Base-by-base conservation (phyloP, 768 basidiomycete species). In the Cystoderma amianthinum region DNA sequence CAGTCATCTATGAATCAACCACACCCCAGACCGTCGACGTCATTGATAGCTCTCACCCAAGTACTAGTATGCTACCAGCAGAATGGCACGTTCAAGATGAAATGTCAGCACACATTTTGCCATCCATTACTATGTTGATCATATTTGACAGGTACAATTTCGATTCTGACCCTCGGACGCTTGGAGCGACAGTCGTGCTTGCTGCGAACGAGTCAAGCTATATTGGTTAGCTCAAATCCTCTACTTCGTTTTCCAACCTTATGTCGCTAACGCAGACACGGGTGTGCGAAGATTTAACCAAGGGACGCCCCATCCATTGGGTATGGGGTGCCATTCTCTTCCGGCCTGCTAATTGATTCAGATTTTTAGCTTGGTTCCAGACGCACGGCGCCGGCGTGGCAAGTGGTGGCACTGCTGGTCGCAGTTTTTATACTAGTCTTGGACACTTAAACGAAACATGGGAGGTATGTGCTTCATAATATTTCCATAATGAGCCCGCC, bases 381-480 rank as follows among this genome's bases (percentile, higher is more conserved):
- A 80, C 83, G 48, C 72, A 68, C 2, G 85, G 85, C 13, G 78
- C 81, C 20, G 86, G 86, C 0, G 74, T 77, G 3, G 65, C 75
- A 47, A 56, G 54, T 19, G 59, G 67, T 15, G 57, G 69, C 18
- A 51, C 55, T 30, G 71, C 80, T 2, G 90, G 88, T 16, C 73
- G 89, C 25, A 88, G 85, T 51, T 92, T 86, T 64, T 92, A 88
- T 56, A 92, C 90, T 1, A 72, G 79, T 46, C 69, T 92, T 0
- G 89, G 89, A 0, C 90, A 94, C 56, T 61, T 79, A 39, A 81
- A 79, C 50, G 79, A 84, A 52, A 88, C 85, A 22, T 89, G 85
- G 86, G 62, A 74, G 63, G 85, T 81, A 40, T n/a, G n/a, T n/a
- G n/a, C n/a, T n/a, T n/a, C n/a, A n/a, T n/a, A n/a, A n/a, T n/a